phyloP scores from a whole-genome alignment of 179 eudicot species.

The Vitellaria paradoxa region DNA sequence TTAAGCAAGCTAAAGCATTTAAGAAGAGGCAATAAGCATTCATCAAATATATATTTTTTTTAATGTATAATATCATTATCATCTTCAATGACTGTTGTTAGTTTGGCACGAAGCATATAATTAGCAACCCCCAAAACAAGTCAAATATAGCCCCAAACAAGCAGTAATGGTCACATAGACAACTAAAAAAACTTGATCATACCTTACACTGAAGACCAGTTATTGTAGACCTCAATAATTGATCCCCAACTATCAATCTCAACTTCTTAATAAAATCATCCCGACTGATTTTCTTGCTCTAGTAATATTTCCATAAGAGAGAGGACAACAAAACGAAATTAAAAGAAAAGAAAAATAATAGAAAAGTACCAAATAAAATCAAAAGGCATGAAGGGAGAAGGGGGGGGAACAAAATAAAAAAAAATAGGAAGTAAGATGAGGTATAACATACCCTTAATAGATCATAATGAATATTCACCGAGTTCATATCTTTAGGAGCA shows the following conservation, averaged over 20 bases:
- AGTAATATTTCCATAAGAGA: conserved; percentile 1
- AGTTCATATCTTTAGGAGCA: conserved; percentile 14
- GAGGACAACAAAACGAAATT: background rate
- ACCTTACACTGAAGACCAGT: conserved; percentile 38
- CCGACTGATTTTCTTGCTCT: background rate
- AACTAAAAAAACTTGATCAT: conserved; percentile 7
- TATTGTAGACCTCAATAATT: conserved; percentile 35
- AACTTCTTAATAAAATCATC: conserved; percentile 34
- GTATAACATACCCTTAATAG: conserved; percentile 19
- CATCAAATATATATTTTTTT: background rate
- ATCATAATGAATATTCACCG: conserved; percentile 16
- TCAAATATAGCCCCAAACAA: background rate
- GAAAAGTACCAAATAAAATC: background rate
- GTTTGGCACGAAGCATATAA: background rate
- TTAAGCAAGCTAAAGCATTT: background rate
- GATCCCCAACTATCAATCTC: conserved; percentile 42
- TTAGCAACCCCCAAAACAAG: background rate
- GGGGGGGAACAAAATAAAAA: background rate
- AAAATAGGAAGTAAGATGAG: background rate
- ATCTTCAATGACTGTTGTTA: no score
- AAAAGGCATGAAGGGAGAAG: background rate
- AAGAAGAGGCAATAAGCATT: background rate
- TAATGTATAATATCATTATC: no score
- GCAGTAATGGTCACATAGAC: background rate
- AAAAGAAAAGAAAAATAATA: background rate